Base-by-base conservation (phyloP, 306 rosid genomes). In the Lathyrus tuberosus region DNA sequence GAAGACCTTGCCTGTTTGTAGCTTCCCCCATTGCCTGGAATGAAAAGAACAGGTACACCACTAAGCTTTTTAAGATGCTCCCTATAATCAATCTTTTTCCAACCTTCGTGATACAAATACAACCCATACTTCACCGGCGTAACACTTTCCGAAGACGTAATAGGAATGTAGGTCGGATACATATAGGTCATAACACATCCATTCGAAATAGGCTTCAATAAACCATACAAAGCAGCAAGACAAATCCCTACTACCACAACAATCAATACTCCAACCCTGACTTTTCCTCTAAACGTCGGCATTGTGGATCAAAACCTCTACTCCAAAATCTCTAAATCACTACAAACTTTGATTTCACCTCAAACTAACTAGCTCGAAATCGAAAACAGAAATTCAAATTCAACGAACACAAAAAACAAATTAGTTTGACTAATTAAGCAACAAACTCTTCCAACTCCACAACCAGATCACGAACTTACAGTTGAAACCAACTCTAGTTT, bases 1-100 rank as follows among this genome's bases (percentile, higher is more conserved):
- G 73, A 79, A 82, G 76, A 80, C 86, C 92, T 77, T 83, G 86
- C 99, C 99, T 95, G 97, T 82, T 91, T 95, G 95, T 84, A 95
- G 87, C 99, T 95, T 59, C 99, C 99, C 47, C 99, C 96, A 78
- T 95, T 95, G 57, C 99, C 99, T 0, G 99, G 99, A 79, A 95
- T 90, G 69, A 91, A 91, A 80, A 95, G 99, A 61, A 91, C 89
- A 0, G 99, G 97, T 59, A 89, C 74, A 7, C 99, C 99, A 65
- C 80, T 82, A 16, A 95, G 95, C 87, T 86, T 91, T 77, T 84
- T 84, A 7, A 89, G 79, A 79, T 91, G 96, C 86, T 95, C 92
- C 79, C 80, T 81, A 58, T 80, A 87, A 78, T 95, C 96, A 28
- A 91, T 91, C 89, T 83, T 80, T 65, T 83, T 91, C 99, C 99